Evolutionary conservation across 306 rosid genomes (phyloP).

Genomic region (Clitoria ternatea): DNA sequence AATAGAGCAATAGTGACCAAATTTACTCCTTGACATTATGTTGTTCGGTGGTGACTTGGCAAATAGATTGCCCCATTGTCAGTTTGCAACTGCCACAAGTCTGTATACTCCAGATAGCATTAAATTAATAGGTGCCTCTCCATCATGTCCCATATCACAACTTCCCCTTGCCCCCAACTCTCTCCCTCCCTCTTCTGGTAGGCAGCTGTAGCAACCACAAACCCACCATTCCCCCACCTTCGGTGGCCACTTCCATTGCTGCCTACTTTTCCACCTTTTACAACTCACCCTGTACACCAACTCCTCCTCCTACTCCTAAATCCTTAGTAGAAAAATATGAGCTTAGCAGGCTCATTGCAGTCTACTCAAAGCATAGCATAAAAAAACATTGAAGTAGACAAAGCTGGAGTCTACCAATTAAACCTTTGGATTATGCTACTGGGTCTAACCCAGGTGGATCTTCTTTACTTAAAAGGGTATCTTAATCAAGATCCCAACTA

Average conservation of each 20-base stretch:
- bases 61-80: background rate
- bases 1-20: background rate
- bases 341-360: background rate
- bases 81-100: no score
- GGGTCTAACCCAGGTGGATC: no score
- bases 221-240: background rate
- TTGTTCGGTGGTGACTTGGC: background rate
- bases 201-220: background rate
- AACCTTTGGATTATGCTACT: no score
- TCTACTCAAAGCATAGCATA: no score
- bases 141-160: background rate
- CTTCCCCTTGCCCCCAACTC: background rate
- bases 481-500: no score
- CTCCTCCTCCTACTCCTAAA: background rate
- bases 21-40: constrained; percentile 4
- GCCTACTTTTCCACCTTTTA: background rate
- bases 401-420: no score
- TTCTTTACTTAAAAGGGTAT: no score
- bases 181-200: no score
- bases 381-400: no score
- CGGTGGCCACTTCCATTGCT: background rate
- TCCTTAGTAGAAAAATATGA: background rate
- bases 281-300: background rate
- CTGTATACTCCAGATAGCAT: background rate
- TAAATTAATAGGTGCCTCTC: background rate